phyloP scores from a whole-genome alignment of 805 yeast species.

The Cyberlindnera veronae region DNA sequence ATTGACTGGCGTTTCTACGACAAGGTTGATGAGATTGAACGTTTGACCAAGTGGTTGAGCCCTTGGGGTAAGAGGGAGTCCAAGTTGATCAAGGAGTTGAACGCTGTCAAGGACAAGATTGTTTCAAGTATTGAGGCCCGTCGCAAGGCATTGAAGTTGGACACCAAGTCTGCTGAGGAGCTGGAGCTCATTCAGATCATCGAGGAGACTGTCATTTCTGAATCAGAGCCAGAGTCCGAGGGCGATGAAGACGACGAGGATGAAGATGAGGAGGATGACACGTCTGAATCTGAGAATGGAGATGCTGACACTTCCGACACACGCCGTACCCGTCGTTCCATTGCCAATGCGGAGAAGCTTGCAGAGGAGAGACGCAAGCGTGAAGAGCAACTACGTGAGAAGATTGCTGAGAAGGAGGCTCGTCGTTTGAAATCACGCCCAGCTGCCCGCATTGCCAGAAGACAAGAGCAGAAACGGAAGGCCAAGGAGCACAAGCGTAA shows the following conservation, averaged over 20 bases:
- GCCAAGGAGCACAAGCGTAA: constrained; percentile 32
- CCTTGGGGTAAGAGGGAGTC: constrained; percentile 75
- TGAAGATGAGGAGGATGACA: constrained; percentile 14
- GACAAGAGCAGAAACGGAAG: constrained; percentile 33
- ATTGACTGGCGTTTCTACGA: constrained; percentile 74
- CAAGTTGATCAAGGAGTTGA: constrained; percentile 58
- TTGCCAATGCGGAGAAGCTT: constrained; percentile 20
- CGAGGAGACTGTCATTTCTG: constrained; percentile 33
- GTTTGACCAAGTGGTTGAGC: constrained; percentile 62
- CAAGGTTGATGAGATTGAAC: constrained; percentile 50
- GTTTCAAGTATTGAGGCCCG: constrained; percentile 56
- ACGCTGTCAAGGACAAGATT: constrained; percentile 49
- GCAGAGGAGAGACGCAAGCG: constrained; percentile 19
- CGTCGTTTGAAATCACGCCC: constrained; percentile 30
- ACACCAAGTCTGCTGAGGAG: constrained; percentile 41
- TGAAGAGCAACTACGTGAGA: constrained; percentile 14
- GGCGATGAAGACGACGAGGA: constrained; percentile 19
- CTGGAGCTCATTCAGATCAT: constrained; percentile 38
- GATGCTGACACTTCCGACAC: constrained; percentile 17
- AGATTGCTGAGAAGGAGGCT: constrained; percentile 19
- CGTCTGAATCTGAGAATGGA: constrained; percentile 12
- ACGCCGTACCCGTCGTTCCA: constrained; percentile 28
- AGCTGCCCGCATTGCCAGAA: constrained; percentile 34
- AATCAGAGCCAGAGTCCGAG: constrained; percentile 29
- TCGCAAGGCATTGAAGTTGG: constrained; percentile 47